These are phyloP conservation scores for Kandelia obovata DNA, from an alignment of 345 rosid species.

Conservation along the genomic window DNA sequence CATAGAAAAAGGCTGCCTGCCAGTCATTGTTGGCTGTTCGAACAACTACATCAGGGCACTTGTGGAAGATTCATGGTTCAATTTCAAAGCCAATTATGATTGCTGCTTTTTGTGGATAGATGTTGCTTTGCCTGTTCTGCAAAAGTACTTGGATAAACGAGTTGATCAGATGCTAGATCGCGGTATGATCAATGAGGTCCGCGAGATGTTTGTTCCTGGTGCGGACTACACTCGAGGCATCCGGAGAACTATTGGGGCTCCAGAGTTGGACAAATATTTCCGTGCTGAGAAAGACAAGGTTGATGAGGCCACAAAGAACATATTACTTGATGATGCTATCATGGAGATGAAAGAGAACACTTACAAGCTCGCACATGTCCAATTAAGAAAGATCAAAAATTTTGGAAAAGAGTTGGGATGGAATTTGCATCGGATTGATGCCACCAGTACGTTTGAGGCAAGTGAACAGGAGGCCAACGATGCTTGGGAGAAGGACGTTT, in stretches of 20 bases:
- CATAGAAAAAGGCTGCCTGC: neutral
- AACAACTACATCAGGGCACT: slow-evolving; percentile 15
- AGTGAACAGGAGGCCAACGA: neutral
- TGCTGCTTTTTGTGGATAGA: slow-evolving; percentile 21
- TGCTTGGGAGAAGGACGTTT: slow-evolving; percentile 12
- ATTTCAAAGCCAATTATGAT: slow-evolving; percentile 1
- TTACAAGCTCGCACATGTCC: slow-evolving; percentile 1
- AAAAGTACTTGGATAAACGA: neutral
- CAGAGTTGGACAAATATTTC: slow-evolving; percentile 15
- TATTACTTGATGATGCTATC: neutral
- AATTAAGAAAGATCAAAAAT: slow-evolving; percentile 16
- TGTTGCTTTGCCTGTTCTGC: slow-evolving; percentile 3
- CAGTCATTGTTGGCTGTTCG: slow-evolving; percentile 17
- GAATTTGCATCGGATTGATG: slow-evolving; percentile 12
- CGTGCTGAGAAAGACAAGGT: neutral
- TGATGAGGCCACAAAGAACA: neutral
- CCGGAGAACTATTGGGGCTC: slow-evolving; percentile 10
- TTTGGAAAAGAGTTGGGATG: slow-evolving; percentile 1
- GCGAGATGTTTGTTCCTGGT: neutral
- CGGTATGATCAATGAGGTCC: slow-evolving; percentile 12
- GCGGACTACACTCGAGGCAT: slow-evolving; percentile 7
- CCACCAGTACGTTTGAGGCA: slow-evolving; percentile 7
- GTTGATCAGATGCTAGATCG: slow-evolving; percentile 16
- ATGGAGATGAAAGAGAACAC: slow-evolving; percentile 21
- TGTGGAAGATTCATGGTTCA: slow-evolving; percentile 4